phyloP scores from a whole-genome alignment of 192 early-diverging fungal genomes.

The Coemansia sp. region DNA sequence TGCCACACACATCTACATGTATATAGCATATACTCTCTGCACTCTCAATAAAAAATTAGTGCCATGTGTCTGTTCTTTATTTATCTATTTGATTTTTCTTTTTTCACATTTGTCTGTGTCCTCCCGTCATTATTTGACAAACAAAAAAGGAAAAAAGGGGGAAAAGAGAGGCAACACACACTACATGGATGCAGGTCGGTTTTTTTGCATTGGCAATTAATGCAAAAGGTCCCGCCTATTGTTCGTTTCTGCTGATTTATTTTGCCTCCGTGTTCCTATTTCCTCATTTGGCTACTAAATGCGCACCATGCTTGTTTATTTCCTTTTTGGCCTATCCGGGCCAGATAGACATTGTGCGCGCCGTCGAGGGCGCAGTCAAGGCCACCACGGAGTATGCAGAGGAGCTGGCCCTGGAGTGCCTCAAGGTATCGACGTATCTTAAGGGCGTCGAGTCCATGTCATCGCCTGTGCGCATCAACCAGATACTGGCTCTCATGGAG shows the following conservation, averaged over 20 bases:
- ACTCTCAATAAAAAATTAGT: neutral
- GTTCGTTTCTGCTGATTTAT: slow-evolving; percentile 1
- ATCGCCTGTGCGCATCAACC: slow-evolving; percentile 18
- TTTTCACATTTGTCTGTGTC: no score
- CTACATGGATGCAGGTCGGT: neutral
- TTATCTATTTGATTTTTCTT: slow-evolving; percentile 5
- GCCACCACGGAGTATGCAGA: slow-evolving; percentile 32
- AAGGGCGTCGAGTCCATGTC: slow-evolving; percentile 31
- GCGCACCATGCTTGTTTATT: neutral
- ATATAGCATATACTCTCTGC: neutral
- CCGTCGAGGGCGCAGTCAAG: slow-evolving; percentile 28
- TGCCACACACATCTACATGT: neutral
- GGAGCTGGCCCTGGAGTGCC: slow-evolving; percentile 34
- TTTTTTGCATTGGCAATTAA: slow-evolving; percentile 16
- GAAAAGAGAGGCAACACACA: neutral
- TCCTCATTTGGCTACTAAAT: slow-evolving; percentile 2
- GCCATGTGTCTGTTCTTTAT: neutral
- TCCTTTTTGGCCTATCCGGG: neutral
- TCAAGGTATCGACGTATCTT: slow-evolving; percentile 33
- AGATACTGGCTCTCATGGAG: slow-evolving; percentile 32
- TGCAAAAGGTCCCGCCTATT: slow-evolving; percentile 5
- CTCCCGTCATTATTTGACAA: slow-evolving; percentile 1
- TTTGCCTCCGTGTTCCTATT: neutral
- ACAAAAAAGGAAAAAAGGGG: neutral
- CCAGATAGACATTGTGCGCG: slow-evolving; percentile 34